phyloP scores from a whole-genome alignment of 1,284 basidiomycete genomes.

The Ustilago xerochloae region DNA sequence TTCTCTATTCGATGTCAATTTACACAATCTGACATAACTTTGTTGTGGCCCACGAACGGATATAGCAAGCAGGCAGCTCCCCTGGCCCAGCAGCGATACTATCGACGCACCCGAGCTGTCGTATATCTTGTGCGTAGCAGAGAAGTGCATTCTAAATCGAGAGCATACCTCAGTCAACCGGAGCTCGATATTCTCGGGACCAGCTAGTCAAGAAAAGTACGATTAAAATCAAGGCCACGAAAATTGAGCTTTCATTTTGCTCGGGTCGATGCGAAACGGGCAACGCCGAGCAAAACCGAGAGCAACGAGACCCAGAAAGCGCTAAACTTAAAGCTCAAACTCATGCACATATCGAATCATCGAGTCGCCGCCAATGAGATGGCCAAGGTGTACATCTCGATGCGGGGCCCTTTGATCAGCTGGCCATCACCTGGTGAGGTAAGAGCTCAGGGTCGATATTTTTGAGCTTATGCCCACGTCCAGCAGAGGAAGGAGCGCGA shows the following conservation, averaged over 20 bases:
- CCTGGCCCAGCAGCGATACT: no score
- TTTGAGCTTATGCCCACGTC: neutral
- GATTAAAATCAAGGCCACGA: neutral
- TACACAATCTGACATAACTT: no score
- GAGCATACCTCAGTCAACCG: no score
- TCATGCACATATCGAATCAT: neutral
- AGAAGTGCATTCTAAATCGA: no score
- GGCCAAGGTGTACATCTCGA: neutral
- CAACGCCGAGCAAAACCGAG: neutral
- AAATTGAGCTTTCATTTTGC: neutral
- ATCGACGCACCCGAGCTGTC: no score
- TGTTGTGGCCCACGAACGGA: no score
- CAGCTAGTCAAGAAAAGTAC: neutral
- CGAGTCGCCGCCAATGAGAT: neutral
- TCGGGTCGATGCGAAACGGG: neutral
- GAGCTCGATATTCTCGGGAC: no score
- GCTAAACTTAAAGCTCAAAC: neutral
- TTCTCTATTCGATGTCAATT: no score
- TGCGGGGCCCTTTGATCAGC: constrained; percentile 7
- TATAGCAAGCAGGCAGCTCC: no score
- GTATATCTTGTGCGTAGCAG: no score
- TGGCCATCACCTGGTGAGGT: neutral
- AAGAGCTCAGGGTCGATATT: neutral
- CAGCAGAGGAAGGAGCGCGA: neutral
- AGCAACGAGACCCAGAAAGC: neutral